Conservation (phyloP, 257 asterid species). For the Solanum corneliomulleri region DNA sequence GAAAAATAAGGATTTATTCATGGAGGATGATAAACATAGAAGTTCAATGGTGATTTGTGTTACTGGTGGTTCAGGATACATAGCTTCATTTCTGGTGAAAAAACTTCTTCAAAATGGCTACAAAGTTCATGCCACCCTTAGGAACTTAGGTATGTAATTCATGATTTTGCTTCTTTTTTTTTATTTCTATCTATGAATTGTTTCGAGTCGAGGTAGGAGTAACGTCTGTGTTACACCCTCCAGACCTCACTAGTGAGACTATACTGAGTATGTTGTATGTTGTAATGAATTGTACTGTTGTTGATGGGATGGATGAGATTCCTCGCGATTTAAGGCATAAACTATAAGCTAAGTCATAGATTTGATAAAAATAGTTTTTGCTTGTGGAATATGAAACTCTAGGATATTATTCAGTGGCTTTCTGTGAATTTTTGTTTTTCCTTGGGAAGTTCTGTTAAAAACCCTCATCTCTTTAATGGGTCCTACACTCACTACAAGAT, state of each 20-base stretch:
- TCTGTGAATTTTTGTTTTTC: neutral
- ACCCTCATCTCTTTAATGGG: neutral
- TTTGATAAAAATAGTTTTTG: neutral
- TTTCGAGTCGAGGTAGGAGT: neutral
- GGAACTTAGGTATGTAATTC: constrained; percentile 10
- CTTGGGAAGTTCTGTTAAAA: neutral
- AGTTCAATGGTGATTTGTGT: constrained; percentile 15
- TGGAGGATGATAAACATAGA: constrained; percentile 9
- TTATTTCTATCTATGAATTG: neutral
- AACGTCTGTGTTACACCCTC: neutral
- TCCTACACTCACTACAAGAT: neutral
- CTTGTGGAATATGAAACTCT: neutral
- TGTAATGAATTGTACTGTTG: neutral
- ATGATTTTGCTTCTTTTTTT: neutral
- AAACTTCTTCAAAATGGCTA: constrained; percentile 13
- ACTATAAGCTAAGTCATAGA: neutral
- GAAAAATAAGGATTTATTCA: neutral
- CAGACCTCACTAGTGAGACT: neutral
- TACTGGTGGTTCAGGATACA: constrained; percentile 20
- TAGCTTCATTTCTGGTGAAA: constrained; percentile 21
- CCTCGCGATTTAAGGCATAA: neutral
- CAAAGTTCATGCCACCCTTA: constrained; percentile 16
- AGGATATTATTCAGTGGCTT: neutral
- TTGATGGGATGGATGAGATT: neutral
- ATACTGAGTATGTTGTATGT: neutral